Conservation (phyloP, 306 rosid genomes). For the Mimosa bimucronata region DNA sequence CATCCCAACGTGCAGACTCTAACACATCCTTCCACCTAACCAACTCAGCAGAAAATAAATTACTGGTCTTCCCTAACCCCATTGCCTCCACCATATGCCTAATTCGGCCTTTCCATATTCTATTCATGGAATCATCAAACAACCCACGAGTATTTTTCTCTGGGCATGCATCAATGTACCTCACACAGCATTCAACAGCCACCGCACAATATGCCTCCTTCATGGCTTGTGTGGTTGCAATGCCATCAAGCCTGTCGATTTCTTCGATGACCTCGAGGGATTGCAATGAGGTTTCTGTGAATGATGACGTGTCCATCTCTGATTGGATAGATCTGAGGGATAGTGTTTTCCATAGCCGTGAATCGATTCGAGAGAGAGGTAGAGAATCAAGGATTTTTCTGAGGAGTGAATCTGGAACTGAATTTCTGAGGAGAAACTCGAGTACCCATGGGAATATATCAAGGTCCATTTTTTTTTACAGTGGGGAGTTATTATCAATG, state of each 20-base stretch:
- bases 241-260: slow-evolving; percentile 40
- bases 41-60: slow-evolving; percentile 51
- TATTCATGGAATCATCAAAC: slow-evolving; percentile 50
- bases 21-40: slow-evolving; percentile 48
- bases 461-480: slow-evolving; percentile 32
- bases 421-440: slow-evolving; percentile 62
- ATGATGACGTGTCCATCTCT: slow-evolving; percentile 42
- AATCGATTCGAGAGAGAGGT: slow-evolving; percentile 52
- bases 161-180: slow-evolving; percentile 41
- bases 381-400: slow-evolving; percentile 41
- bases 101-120: slow-evolving; percentile 73
- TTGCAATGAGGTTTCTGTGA: slow-evolving; percentile 53
- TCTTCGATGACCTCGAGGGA: slow-evolving; percentile 57
- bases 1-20: slow-evolving; percentile 65
- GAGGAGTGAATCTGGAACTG: slow-evolving; percentile 45
- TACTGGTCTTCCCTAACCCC: slow-evolving; percentile 27
- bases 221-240: slow-evolving; percentile 39
- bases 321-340: slow-evolving; percentile 66
- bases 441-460: slow-evolving; percentile 63
- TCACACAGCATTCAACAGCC: slow-evolving; percentile 75
- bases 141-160: slow-evolving; percentile 33
- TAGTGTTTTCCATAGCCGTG: slow-evolving; percentile 58
- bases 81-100: slow-evolving; percentile 27
- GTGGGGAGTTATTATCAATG: not conserved
- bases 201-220: slow-evolving; percentile 68